These are phyloP conservation scores for Metschnikowia colocasiae DNA, from an alignment of 805 yeast species.

Conservation along the genomic window DNA sequence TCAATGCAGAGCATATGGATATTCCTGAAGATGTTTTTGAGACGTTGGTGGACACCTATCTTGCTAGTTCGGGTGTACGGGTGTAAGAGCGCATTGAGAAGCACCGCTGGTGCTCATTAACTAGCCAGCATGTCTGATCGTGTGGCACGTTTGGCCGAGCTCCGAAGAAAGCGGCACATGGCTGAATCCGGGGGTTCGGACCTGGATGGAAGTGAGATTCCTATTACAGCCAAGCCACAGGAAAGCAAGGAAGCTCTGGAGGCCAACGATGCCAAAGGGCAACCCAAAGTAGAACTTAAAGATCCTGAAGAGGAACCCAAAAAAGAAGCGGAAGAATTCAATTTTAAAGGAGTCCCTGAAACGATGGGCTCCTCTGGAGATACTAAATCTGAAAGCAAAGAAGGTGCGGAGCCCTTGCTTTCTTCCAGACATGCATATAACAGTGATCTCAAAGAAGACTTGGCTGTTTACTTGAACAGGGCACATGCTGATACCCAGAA, in stretches of 20 bases:
- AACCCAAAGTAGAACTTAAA: too few species aligned
- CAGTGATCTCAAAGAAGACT: constrained; percentile 30
- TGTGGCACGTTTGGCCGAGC: constrained; percentile 18
- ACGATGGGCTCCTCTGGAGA: neutral
- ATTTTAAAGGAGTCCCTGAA: neutral
- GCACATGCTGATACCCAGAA: constrained; percentile 29
- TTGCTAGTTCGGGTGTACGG: constrained; percentile 7
- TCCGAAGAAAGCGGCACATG: constrained; percentile 12
- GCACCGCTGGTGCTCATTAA: neutral
- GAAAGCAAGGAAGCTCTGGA: neutral
- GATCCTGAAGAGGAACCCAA: too few species aligned
- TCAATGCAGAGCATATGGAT: constrained; percentile 64
- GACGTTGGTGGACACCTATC: neutral
- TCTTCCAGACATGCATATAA: constrained; percentile 18
- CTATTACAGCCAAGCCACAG: too few species aligned
- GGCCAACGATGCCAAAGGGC: too few species aligned
- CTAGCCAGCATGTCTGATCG: constrained; percentile 13
- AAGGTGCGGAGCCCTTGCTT: neutral
- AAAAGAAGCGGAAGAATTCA: neutral
- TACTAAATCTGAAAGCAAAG: neutral
- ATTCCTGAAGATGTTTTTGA: constrained; percentile 50
- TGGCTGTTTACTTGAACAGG: constrained; percentile 21
- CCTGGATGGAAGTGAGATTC: too few species aligned
- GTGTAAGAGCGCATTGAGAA: neutral
- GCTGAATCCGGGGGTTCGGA: neutral